These are phyloP conservation scores for Euphorbia neoarborescens DNA, from an alignment of 441 rosid genomes.

Conservation along the genomic window DNA sequence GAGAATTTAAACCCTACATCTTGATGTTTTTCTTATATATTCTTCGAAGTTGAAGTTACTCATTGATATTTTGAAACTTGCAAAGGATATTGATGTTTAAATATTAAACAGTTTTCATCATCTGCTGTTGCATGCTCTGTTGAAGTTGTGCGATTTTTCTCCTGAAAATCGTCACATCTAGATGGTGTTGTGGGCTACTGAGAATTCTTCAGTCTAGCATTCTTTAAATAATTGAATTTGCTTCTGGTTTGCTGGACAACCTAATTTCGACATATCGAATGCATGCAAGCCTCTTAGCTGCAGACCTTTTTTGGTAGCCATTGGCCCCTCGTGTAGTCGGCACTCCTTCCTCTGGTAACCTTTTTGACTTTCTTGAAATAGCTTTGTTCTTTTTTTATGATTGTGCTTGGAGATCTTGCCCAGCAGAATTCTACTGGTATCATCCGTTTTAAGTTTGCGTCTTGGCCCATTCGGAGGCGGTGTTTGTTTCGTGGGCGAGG, in stretches of 20 bases:
- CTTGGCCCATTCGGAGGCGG: neutral
- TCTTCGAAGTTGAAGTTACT: neutral
- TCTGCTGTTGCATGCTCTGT: neutral
- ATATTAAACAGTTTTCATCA: neutral
- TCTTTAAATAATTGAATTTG: slow-evolving; percentile 15
- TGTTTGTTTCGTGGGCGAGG: neutral
- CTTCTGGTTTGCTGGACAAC: slow-evolving; percentile 18
- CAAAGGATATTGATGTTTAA: neutral
- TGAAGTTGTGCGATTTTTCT: neutral
- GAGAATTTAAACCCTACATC: neutral
- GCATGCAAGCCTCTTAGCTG: slow-evolving; percentile 22
- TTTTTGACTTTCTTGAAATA: slow-evolving; percentile 8
- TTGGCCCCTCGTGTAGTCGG: neutral
- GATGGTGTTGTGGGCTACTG: slow-evolving; percentile 16
- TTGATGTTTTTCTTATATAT: neutral
- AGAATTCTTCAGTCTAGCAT: slow-evolving; percentile 1
- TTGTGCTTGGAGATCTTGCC: slow-evolving; percentile 17
- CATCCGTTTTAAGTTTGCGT: neutral
- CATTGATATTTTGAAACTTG: neutral
- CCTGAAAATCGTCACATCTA: too few relatives aligned
- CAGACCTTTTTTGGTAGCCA: slow-evolving; percentile 14
- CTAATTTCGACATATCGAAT: slow-evolving; percentile 2
- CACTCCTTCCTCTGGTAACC: neutral
- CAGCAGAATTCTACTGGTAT: neutral
- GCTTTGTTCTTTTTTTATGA: slow-evolving; percentile 12